Evolutionary conservation across 768 basidiomycete genomes (phyloP), one percentile per base, ranked within the genome.

Genomic region (Xerocomellus dryophilus): DNA sequence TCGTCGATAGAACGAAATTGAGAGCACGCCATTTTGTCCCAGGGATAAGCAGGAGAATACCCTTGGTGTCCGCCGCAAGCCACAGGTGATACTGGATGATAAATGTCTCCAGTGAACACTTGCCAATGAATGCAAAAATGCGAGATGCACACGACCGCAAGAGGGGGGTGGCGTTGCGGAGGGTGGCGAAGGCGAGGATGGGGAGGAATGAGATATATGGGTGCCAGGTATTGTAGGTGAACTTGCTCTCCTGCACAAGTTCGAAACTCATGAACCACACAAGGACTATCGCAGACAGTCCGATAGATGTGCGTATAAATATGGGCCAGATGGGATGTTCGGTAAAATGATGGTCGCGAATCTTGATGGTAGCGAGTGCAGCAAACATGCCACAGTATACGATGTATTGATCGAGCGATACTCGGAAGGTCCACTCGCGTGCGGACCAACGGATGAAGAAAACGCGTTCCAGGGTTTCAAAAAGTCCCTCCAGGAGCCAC

Each of bases 51-150:
- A 93, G 71, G 21, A 96, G 77, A 53, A 95, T 77, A 17, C 89
- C 88, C 67, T 88, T 88, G 31, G 86, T 90, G 62, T 93, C 90
- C 4, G 79, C 88, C 0, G 88, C 92, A 32, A 93, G 76, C 90
- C 90, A 93, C 41, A 90, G 73, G 62, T 91, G 92, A 68, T 85
- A 95, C 66, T 96, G 93, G 53, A 95, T 81, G 64, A 95, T 88
- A 69, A 94, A 97, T 0, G 92, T 88, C 71, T 97, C 93, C 50
- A 96, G 78, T 5, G 92, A 94, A 71, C 90, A 93, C 66, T 76
- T 83, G 38, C 93, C 93, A 47, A 95, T 78, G 72, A 90, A 92
- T 23, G 83, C 83, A 73, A 93, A 95, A 27, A 82, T 70, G 14
- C 74, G 76, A 11, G 85, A 89, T 20, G 81, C 81, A 35, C 77